Conservation (phyloP, 768 basidiomycete genomes). For the Chalciporus chontae region DNA sequence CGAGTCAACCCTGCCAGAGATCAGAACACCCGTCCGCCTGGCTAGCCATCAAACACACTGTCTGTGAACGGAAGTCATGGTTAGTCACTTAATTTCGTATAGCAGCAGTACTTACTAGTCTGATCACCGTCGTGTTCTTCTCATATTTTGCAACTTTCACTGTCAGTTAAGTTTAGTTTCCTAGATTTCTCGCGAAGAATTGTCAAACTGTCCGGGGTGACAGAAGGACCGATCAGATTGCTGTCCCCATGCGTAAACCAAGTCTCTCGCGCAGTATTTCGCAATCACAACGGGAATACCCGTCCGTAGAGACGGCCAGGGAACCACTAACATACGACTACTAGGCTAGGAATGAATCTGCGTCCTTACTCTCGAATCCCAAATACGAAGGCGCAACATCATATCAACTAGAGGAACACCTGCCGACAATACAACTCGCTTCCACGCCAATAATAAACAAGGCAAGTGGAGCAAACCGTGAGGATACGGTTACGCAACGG, state of each 20-base stretch:
- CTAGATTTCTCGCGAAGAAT: background rate
- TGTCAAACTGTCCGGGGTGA: background rate
- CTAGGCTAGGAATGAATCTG: too few species aligned
- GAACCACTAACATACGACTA: too few species aligned
- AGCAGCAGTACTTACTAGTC: background rate
- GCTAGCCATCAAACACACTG: background rate
- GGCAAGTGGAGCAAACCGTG: conserved; percentile 7
- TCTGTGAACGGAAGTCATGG: conserved; percentile 2
- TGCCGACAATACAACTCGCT: background rate
- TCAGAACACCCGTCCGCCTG: background rate
- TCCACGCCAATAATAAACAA: background rate
- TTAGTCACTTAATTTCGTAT: conserved; percentile 10
- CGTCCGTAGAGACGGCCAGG: too few species aligned
- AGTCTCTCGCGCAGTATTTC: background rate
- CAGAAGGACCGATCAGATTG: conserved; percentile 7
- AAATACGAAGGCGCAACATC: background rate
- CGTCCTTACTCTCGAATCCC: background rate
- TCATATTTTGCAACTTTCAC: background rate
- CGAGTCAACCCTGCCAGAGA: background rate
- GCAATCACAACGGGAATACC: too few species aligned
- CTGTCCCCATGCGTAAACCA: conserved; percentile 6
- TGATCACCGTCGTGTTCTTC: conserved; percentile 1
- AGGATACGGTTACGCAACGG: background rate
- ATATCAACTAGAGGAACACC: background rate
- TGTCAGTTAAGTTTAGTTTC: conserved; percentile 1